phyloP scores from a whole-genome alignment of 2,329 filamentous ascomycete genomes.

The Trichoderma aggressivum region DNA sequence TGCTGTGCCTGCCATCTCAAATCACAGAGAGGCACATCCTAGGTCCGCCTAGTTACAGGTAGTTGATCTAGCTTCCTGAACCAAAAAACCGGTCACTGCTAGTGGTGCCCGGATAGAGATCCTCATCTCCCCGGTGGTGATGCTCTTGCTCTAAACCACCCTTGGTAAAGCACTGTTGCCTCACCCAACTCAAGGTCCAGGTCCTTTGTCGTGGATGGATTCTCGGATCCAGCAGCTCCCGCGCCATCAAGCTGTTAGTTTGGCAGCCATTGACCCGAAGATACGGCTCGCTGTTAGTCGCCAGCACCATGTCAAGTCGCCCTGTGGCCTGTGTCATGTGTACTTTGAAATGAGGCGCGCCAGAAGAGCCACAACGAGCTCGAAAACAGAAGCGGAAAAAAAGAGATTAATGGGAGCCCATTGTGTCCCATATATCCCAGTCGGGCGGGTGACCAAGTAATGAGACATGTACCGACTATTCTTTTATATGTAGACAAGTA shows the following conservation, averaged over 20 bases:
- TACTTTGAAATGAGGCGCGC: neutral
- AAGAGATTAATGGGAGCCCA: neutral
- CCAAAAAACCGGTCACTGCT: neutral
- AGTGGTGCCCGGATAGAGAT: neutral
- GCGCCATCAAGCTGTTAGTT: neutral
- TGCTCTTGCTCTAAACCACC: neutral
- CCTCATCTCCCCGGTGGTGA: slow-evolving; percentile 1
- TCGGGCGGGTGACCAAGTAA: neutral
- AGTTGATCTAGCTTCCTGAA: neutral
- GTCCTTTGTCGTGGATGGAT: neutral
- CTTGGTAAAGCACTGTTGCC: neutral
- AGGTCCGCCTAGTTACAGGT: neutral
- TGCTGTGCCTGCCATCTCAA: neutral
- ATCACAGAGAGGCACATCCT: neutral
- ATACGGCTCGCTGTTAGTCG: neutral
- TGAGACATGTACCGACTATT: neutral
- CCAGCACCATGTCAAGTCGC: neutral
- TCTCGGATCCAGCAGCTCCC: neutral
- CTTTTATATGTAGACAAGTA: neutral
- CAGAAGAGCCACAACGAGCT: neutral
- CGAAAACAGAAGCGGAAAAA: neutral
- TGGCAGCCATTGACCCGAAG: neutral
- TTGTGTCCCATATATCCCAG: neutral
- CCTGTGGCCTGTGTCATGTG: neutral
- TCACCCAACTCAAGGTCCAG: neutral